Evolutionary conservation across 768 basidiomycete genomes (phyloP).

Genomic region (Ramaria sp.): DNA sequence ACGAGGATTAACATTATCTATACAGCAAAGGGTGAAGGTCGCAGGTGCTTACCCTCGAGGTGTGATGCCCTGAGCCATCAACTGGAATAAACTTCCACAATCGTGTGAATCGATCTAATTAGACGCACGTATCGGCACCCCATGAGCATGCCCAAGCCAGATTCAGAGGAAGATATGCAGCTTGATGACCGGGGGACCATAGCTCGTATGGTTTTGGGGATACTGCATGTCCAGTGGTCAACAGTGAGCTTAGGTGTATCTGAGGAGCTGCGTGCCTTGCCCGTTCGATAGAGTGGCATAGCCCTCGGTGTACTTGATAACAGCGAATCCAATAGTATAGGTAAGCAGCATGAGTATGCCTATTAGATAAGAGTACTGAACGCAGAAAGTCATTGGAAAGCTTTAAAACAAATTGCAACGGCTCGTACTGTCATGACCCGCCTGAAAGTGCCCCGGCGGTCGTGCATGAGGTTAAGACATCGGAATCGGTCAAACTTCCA

Average conservation of each 20-base stretch:
- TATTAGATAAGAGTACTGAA: constrained; percentile 60
- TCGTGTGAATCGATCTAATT: neutral
- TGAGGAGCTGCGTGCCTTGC: constrained; percentile 25
- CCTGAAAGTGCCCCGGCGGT: constrained; percentile 55
- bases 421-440: constrained; percentile 71
- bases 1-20: too few species aligned
- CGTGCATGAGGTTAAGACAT: constrained; percentile 44
- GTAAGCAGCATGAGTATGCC: constrained; percentile 47
- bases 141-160: constrained; percentile 56
- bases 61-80: neutral
- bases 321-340: constrained; percentile 51
- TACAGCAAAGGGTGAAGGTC: too few species aligned
- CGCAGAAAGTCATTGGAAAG: neutral
- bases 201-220: constrained; percentile 50
- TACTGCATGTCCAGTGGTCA: constrained; percentile 26
- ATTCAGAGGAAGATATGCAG: constrained; percentile 53
- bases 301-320: constrained; percentile 69
- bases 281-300: constrained; percentile 31
- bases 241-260: neutral
- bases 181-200: constrained; percentile 38
- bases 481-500: constrained; percentile 76
- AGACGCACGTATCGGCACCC: constrained; percentile 62
- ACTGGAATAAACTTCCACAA: neutral
- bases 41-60: neutral
- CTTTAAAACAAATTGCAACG: neutral